Conservation (phyloP, 345 rosid species). For the Lumnitzera racemosa region DNA sequence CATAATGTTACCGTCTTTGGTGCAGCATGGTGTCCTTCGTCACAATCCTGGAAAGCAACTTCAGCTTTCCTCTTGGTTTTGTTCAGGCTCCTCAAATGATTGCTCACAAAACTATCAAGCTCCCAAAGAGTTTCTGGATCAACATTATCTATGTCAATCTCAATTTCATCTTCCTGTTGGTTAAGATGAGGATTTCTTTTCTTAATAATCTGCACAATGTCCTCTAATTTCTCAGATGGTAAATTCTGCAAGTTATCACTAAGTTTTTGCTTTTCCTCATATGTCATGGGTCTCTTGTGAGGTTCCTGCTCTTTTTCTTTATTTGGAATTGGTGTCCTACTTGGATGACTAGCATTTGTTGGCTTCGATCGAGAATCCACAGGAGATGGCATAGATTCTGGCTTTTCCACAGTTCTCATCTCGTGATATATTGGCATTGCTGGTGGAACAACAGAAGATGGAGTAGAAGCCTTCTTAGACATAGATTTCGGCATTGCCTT, state of each 20-base stretch:
- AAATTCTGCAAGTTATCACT: slow-evolving; percentile 60
- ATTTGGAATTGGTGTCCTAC: slow-evolving; percentile 22
- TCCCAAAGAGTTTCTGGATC: slow-evolving; percentile 89
- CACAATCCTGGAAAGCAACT: slow-evolving; percentile 24
- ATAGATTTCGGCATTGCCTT: slow-evolving; percentile 16
- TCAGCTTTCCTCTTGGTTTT: slow-evolving; percentile 37
- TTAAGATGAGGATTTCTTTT: slow-evolving; percentile 60
- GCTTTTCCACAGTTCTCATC: slow-evolving; percentile 26
- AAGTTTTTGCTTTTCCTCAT: slow-evolving; percentile 75
- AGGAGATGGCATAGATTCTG: slow-evolving; percentile 34
- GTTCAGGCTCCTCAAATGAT: slow-evolving; percentile 35
- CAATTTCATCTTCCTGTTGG: slow-evolving; percentile 85
- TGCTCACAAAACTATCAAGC: slow-evolving; percentile 50
- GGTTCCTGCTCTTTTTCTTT: slow-evolving; percentile 37
- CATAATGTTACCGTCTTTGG: slow-evolving; percentile 37
- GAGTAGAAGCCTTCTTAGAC: slow-evolving; percentile 21
- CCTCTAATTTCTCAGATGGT: slow-evolving; percentile 72
- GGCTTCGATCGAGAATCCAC: slow-evolving; percentile 22
- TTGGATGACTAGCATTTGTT: slow-evolving; percentile 13
- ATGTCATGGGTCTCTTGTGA: slow-evolving; percentile 56
- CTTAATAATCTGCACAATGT: slow-evolving; percentile 74
- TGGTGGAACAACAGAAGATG: slow-evolving; percentile 13
- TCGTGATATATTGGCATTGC: slow-evolving; percentile 14
- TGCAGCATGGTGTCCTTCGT: slow-evolving; percentile 27
- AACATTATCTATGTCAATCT: slow-evolving; percentile 77